Percentiles rank a stretch among this genome's conserved stretches.
phyloP scores from a whole-genome alignment of 768 basidiomycete genomes.

The Suillus variegatus region DNA sequence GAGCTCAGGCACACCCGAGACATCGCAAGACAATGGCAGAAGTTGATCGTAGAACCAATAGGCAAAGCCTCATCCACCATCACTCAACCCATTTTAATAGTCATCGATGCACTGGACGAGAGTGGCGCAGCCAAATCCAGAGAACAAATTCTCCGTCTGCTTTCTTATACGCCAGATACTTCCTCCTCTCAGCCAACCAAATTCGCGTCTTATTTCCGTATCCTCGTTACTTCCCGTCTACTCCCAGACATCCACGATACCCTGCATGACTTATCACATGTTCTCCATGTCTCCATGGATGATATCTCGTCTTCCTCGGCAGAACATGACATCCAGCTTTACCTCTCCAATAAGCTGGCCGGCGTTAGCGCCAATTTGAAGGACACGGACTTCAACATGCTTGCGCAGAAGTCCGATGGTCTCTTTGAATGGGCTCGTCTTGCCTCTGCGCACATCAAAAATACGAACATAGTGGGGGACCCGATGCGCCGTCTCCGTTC shows the following conservation, averaged over 20 bases:
- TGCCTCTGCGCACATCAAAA: constrained; percentile 4
- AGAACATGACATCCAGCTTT: not conserved
- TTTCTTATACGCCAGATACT: constrained; percentile 10
- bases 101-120: constrained; percentile 41
- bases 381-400: not conserved
- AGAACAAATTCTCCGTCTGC: constrained; percentile 21
- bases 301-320: not conserved
- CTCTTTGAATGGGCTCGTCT: constrained; percentile 26
- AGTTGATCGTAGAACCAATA: constrained; percentile 21
- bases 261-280: not conserved
- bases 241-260: constrained; percentile 25
- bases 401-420: constrained; percentile 17
- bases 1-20: constrained; percentile 1
- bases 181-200: not conserved
- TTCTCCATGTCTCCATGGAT: constrained; percentile 3
- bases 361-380: not conserved
- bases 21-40: constrained; percentile 16
- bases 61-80: constrained; percentile 7
- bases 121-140: constrained; percentile 24
- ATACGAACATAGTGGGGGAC: not conserved
- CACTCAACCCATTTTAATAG: constrained; percentile 23
- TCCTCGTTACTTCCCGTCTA: constrained; percentile 32
- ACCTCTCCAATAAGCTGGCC: not conserved
- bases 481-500: not conserved
- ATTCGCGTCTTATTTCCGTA: not conserved